Base-by-base conservation (phyloP, 2,329 filamentous ascomycete species). In the Aspergillus sp. region DNA sequence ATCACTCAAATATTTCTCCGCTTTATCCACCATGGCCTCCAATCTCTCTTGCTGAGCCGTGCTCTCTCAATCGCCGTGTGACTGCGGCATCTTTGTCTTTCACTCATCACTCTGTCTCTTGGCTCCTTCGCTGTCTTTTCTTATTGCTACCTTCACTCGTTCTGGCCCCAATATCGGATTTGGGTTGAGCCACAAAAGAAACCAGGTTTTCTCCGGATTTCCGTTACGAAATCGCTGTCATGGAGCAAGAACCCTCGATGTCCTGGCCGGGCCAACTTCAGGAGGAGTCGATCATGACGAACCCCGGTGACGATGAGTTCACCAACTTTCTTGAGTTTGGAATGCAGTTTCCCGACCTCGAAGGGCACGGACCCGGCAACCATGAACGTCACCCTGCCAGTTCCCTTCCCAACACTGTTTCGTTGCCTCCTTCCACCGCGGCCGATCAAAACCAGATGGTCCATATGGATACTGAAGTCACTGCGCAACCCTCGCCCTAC, bases 321-420 rank as follows among this genome's bases (percentile, higher is more conserved):
- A 67, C 70, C 45, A 72, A 68, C 44, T 70, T 74, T 46, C 67
- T 75, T 46, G 70, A 74, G 42, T 72, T 74, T 56, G 69, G 68
- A 46, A 67, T 70, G 53, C 68, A 68, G 32, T 73, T 74, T 47
- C 43, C 69, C 54, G 67, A 69, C 44, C 54, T 70, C 40, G 64
- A 69, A 37, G 56, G 59, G 58, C 60, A 66, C 58, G 54, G 64
- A 60, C 60, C 64, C 58, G 48, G 57, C 47, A 59, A 65, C 53
- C 56, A 58, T 27, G 13, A 6, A 11, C 12, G 11, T 38, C 36
- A 47, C 54, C 54, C 60, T 54, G 54, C 65, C 44, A 59, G 60
- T 45, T 56, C 58, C 37, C 46, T 62, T 40, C 57, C 61, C 40
- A 54, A 59, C 42, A 49, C 60, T 37, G 51, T 68, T 39, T 59